Evolutionary conservation across 179 eudicot species (phyloP).

Genomic region (Monotropa hypopitys): DNA sequence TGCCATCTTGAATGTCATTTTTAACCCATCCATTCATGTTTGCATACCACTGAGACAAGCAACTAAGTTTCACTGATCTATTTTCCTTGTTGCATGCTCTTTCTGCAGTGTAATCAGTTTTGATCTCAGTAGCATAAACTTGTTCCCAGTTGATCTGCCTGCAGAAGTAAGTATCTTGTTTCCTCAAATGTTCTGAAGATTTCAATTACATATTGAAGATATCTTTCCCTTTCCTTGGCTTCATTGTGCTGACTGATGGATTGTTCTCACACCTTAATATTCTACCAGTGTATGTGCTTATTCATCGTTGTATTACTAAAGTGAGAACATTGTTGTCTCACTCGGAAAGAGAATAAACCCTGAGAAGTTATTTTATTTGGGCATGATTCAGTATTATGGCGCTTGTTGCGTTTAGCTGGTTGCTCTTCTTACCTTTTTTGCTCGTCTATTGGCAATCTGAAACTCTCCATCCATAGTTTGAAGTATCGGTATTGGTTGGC

Average conservation of each 20-base stretch:
- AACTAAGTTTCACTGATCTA: not conserved
- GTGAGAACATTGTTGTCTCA: not conserved
- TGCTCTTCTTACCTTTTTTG: not conserved
- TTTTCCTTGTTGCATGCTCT: slow-evolving; percentile 6
- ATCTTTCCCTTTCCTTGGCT: not conserved
- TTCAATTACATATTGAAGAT: not conserved
- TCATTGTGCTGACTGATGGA: not conserved
- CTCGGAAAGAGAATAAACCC: not conserved
- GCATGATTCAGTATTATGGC: not conserved
- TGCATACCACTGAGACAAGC: not conserved
- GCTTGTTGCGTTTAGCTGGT: not conserved
- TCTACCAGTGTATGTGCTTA: not conserved
- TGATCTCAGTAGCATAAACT: slow-evolving; percentile 49
- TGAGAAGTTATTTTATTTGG: not conserved
- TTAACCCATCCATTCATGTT: not conserved
- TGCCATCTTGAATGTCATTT: not conserved
- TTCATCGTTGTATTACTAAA: not conserved
- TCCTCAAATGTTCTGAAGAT: not conserved
- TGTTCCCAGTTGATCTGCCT: slow-evolving; percentile 49
- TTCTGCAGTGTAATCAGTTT: slow-evolving; percentile 55
- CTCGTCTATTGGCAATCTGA: not conserved
- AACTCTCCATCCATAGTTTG: not conserved
- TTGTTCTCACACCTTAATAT: not conserved
- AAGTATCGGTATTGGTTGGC: too few species aligned
- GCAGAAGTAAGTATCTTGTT: slow-evolving; percentile 30